Evolutionary conservation across 208 protist genomes (phyloP).

Genomic region (Leishmania gerbilli): DNA sequence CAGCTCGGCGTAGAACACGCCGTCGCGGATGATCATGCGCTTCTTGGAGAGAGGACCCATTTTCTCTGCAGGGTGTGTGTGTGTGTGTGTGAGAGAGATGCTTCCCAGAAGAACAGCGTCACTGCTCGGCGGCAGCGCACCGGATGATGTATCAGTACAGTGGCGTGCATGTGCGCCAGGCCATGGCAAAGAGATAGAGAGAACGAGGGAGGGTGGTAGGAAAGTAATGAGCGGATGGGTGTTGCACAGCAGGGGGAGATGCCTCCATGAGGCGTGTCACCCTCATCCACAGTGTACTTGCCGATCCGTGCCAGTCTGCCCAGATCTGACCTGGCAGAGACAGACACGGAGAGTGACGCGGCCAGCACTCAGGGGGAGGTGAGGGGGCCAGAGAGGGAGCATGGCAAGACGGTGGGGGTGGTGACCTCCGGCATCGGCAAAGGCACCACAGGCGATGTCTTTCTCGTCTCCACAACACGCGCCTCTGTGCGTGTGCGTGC

Average conservation of each 20-base stretch:
- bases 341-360: background rate
- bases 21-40: constrained; percentile 98
- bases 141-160: background rate
- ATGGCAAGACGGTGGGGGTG: background rate
- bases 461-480: no score
- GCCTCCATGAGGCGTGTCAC: no score
- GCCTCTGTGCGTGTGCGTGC: no score
- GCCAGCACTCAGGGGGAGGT: background rate
- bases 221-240: no score
- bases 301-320: background rate
- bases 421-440: background rate
- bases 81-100: no score
- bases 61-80: constrained; percentile 12
- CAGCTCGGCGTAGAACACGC: constrained; percentile 99
- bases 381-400: background rate
- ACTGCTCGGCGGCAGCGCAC: background rate
- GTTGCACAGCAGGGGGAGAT: background rate
- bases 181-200: background rate
- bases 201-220: background rate
- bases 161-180: background rate
- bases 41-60: constrained; percentile 92
- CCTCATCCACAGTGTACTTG: background rate
- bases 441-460: no score
- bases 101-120: constrained; percentile 34
- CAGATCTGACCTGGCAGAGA: background rate